Evolutionary conservation across 441 rosid species (phyloP), one percentile per base, ranked within the genome.

Genomic region (Gossypium schwendimanii): DNA sequence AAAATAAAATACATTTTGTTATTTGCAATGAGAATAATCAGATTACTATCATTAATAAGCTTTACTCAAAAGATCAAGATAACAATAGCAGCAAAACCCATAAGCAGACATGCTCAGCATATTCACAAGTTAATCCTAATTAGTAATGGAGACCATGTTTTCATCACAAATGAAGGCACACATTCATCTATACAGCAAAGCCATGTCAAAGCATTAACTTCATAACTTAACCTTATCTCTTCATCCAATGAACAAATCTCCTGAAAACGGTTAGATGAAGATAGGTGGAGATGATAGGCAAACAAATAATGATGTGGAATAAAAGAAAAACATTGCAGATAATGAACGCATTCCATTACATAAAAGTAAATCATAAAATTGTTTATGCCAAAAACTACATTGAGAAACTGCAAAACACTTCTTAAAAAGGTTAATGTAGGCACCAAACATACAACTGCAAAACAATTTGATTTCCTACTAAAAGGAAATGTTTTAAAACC

Each of bases 301-400:
- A 55, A 26, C 53, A 65, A 60, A 6, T 11, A 26, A 39, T 39
- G 44, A 8, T 39, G 11, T 8, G 44, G 44, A 39, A 39, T 39
- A 39, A 15, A 44, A n/a, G 49, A 36, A 47, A 74, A 3, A 20
- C 5, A 9, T 36, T 17, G 14, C 60, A 63, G 68, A 55, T 28
- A 53, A 73, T 73, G 67, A 78, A 65, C 58, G 33, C 75, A 65
- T 69, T 72, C 77, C 66, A 74, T 57, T 10, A 23, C 39, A 68
- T 75, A 70, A 33, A 74, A 24, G 74, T 23, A 17, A 70, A 58
- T 39, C 57, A 7, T 23, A 47, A 31, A 70, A 50, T 44, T 74
- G 63, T 47, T 72, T 76, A 62, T n/a, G 28, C 57, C 47, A 17
- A 67, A 39, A 73, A 63, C 67, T 68, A 69, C 69, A 59, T 59